Conservation (phyloP, 2,329 filamentous ascomycete species). For the Myriosclerotinia duriaeana region DNA sequence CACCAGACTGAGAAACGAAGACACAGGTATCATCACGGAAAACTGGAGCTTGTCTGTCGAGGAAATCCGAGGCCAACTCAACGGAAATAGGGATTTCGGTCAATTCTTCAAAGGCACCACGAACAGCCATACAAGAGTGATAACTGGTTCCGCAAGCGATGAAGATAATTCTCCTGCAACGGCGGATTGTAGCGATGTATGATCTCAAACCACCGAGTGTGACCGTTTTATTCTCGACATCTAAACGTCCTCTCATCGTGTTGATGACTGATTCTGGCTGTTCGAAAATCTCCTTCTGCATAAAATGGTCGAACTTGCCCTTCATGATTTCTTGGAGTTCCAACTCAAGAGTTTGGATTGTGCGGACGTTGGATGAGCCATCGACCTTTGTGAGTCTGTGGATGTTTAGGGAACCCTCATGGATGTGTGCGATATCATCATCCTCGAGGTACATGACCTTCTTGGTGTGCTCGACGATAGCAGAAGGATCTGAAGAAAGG, state of each 20-base stretch:
- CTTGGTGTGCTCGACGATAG: slow-evolving; percentile 99
- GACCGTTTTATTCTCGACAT: slow-evolving; percentile 88
- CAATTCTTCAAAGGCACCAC: slow-evolving; percentile 95
- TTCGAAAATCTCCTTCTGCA: slow-evolving; percentile 99
- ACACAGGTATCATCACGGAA: slow-evolving; percentile 99
- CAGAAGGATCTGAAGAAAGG: slow-evolving; percentile 96
- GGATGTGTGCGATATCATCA: slow-evolving; percentile 98
- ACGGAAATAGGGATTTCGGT: slow-evolving; percentile 97
- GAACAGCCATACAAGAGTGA: slow-evolving; percentile 99
- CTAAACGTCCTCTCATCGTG: slow-evolving; percentile 98
- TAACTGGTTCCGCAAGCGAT: slow-evolving; percentile 98
- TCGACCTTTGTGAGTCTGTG: slow-evolving; percentile 97
- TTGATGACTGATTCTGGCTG: slow-evolving; percentile 99
- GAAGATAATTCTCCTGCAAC: slow-evolving; percentile 97
- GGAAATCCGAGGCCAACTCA: slow-evolving; percentile 95
- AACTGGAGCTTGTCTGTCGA: slow-evolving; percentile 92
- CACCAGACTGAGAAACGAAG: slow-evolving; percentile 97
- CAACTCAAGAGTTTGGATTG: slow-evolving; percentile 97
- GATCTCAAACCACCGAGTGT: slow-evolving; percentile 93
- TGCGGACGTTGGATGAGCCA: slow-evolving; percentile 92
- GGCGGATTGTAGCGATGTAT: slow-evolving; percentile 94
- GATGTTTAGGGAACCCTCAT: slow-evolving; percentile 98
- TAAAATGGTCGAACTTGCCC: slow-evolving; percentile 99
- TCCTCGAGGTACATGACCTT: slow-evolving; percentile 99
- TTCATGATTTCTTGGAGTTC: slow-evolving; percentile 99